Conservation (phyloP, 176 grass and related monocot species). For the Saccharum officinarum region DNA sequence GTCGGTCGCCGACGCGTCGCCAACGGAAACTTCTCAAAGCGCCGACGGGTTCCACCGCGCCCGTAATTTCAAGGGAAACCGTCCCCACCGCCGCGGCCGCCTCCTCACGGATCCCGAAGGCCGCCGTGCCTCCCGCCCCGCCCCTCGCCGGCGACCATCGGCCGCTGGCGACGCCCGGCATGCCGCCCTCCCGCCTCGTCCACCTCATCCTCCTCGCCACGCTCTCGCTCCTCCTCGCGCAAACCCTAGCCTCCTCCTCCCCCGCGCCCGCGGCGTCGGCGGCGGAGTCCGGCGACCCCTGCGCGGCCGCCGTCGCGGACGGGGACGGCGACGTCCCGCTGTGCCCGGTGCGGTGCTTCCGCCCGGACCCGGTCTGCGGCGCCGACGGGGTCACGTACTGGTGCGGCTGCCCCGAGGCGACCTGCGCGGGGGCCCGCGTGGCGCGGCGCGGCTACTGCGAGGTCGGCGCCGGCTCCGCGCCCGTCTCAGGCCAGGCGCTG, state of each 20-base stretch:
- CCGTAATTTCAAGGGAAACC: neutral
- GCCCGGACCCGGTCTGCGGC: slow-evolving; percentile 86
- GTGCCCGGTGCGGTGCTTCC: slow-evolving; percentile 79
- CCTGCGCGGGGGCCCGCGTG: slow-evolving; percentile 70
- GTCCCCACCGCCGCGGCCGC: neutral
- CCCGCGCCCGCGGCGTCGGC: slow-evolving; percentile 8
- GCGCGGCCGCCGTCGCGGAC: slow-evolving; percentile 40
- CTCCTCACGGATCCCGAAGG: neutral
- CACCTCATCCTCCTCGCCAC: slow-evolving; percentile 31
- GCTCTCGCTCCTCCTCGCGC: slow-evolving; percentile 42
- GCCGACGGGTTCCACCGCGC: slow-evolving; percentile 33
- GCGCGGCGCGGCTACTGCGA: slow-evolving; percentile 76
- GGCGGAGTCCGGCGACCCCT: slow-evolving; percentile 43
- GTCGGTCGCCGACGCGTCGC: neutral
- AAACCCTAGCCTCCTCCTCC: slow-evolving; percentile 50
- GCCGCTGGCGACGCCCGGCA: slow-evolving; percentile 41
- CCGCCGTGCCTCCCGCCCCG: neutral
- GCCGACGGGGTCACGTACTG: slow-evolving; percentile 77
- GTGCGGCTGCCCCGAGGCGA: slow-evolving; percentile 84
- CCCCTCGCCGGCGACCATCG: slow-evolving; percentile 36
- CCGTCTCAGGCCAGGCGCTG: slow-evolving; percentile 78
- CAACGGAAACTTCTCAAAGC: slow-evolving; percentile 22
- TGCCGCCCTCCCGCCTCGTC: slow-evolving; percentile 32
- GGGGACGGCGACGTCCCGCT: slow-evolving; percentile 20
- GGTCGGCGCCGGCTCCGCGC: slow-evolving; percentile 62